These are phyloP conservation scores for Cutaneotrichosporon dermatis DNA, from an alignment of 1,284 basidiomycete species.

Conservation along the genomic window DNA sequence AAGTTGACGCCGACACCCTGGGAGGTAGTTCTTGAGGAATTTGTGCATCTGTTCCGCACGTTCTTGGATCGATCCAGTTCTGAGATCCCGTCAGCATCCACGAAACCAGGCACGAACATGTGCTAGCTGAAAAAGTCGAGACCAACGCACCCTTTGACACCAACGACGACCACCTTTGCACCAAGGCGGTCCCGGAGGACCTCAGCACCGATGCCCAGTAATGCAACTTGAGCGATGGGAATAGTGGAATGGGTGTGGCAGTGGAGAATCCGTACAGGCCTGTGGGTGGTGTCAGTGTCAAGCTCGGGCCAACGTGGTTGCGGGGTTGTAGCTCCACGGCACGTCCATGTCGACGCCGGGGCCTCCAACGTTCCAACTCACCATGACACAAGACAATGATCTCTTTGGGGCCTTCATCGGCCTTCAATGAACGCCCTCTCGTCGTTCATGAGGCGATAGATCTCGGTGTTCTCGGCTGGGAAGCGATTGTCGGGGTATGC, in stretches of 20 bases:
- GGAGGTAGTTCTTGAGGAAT: constrained; percentile 65
- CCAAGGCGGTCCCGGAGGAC: constrained; percentile 78
- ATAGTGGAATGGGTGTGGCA: constrained; percentile 71
- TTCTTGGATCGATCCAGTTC: constrained; percentile 84
- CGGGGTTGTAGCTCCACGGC: background rate
- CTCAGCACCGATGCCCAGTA: constrained; percentile 92
- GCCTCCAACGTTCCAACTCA: constrained; percentile 33
- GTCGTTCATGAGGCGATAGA: constrained; percentile 68
- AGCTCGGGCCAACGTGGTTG: background rate
- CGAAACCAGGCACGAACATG: constrained; percentile 2
- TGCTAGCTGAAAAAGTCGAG: background rate
- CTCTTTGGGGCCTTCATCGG: constrained; percentile 71
- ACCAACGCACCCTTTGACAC: constrained; percentile 76
- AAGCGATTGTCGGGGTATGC: constrained; percentile 28
- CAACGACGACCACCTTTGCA: constrained; percentile 90
- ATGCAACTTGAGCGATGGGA: constrained; percentile 62
- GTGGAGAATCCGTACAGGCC: constrained; percentile 89
- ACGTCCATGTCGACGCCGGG: background rate
- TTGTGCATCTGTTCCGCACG: constrained; percentile 75
- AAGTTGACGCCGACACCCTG: constrained; percentile 76
- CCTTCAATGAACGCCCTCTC: constrained; percentile 64
- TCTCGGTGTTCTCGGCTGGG: constrained; percentile 45
- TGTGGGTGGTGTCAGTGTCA: constrained; percentile 2
- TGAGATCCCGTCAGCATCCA: constrained; percentile 37
- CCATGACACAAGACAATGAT: constrained; percentile 95